Base-by-base conservation (phyloP, 176 grass and related monocot species). In the Lolium multiflorum region DNA sequence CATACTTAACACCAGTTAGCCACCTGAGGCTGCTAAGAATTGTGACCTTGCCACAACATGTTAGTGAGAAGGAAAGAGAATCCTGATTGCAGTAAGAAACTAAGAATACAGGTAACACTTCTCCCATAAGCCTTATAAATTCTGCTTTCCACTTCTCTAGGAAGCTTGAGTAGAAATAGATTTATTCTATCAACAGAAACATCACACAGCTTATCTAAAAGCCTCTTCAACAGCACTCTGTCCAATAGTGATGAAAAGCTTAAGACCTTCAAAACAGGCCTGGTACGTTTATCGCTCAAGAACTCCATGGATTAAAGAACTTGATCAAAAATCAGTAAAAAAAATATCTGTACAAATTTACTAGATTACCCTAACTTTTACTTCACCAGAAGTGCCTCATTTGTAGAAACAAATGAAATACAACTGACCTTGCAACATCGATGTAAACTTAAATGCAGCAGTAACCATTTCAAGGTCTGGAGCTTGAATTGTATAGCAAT, bases 401-500 rank as follows among this genome's bases (percentile, higher is more conserved):
- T 68, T 64, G 31, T 76, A 73, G 77, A 60, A 86, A 8, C 2
- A 2, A 88, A 77, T 57, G 9, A 75, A 74, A 65, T 52, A 87
- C 59, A 61, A 79, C 17, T 63, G 85, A 99, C 97, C 97, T 81
- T 93, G 82, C 76, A 99, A 87, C 94, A 99, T 99, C 61, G 97
- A 99, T 14, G 90, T 91, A 87, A 96, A 99, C 76, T 86, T 92
- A 74, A 89, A 97, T 76, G 90, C 56, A 81, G 89, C 85, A 0
- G 89, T 96, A 21, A 97, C 81, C 41, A 90, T 88, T 91, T 96
- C 92, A 82, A 97, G 97, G 72, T 99, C 92, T 72, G 62, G 82
- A 87, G 86, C 87, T 91, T 87, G 87, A 89, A 99, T 88, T 52
- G 88, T 96, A 69, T 96, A 99, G 74, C 97, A 99, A 94, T 99